phyloP scores from a whole-genome alignment of 2,329 filamentous ascomycete genomes.

The Colletotrichum costaricense region DNA sequence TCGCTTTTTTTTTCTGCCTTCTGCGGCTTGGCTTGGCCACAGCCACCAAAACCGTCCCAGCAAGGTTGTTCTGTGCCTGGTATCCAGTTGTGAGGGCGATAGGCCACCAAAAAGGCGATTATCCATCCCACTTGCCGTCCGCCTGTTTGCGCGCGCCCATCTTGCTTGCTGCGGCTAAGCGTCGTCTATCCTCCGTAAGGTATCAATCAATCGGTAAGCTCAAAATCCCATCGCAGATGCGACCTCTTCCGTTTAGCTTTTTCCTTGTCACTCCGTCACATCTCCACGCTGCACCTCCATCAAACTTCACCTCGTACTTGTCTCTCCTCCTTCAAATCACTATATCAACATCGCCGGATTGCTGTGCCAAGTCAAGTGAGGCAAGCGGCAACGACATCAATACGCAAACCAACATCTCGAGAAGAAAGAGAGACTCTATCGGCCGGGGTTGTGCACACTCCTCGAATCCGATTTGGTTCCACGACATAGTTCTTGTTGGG shows the following conservation, averaged over 20 bases:
- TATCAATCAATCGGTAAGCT: conserved; percentile 32
- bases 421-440: neutral
- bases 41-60: conserved; percentile 13
- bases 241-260: neutral
- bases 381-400: conserved; percentile 4
- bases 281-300: neutral
- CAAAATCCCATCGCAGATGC: conserved; percentile 18
- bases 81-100: conserved; percentile 27
- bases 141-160: conserved; percentile 16
- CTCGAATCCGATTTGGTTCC: conserved; percentile 1
- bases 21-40: conserved; percentile 28
- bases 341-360: conserved; percentile 17
- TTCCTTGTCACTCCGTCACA: neutral
- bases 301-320: neutral
- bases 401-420: conserved; percentile 1
- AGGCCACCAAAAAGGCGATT: conserved; percentile 27
- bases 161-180: conserved; percentile 25
- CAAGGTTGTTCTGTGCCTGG: conserved; percentile 33
- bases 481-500: neutral
- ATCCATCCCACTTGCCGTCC: conserved; percentile 27
- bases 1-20: conserved; percentile 10
- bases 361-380: conserved; percentile 28
- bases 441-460: neutral
- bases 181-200: conserved; percentile 6
- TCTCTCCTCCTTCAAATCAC: neutral